These are phyloP conservation scores for Saccharomycopsis oosterbeekiorum DNA, from an alignment of 805 yeast species.

Conservation along the genomic window DNA sequence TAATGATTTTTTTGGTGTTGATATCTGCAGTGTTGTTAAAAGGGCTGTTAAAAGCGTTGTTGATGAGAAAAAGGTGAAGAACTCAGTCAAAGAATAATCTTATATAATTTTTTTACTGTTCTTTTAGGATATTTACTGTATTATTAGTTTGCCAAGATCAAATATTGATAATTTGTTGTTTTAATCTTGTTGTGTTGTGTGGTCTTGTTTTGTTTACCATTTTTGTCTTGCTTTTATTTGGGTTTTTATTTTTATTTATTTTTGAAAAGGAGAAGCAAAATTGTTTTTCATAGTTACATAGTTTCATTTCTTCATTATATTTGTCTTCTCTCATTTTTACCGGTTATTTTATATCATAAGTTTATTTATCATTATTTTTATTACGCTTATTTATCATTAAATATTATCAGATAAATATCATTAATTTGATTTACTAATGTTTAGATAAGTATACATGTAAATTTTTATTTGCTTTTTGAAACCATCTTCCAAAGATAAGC, in stretches of 20 bases:
- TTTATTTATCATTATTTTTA: neutral
- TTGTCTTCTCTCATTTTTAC: neutral
- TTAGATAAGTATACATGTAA: too few species aligned
- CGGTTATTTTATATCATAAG: neutral
- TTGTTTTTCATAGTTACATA: neutral
- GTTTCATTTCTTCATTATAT: neutral
- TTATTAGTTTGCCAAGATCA: conserved; percentile 24
- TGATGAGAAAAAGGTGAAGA: neutral
- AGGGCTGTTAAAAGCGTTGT: conserved; percentile 32
- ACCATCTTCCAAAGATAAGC: conserved; percentile 50
- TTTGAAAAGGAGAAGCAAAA: neutral
- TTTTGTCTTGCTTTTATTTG: conserved; percentile 1
- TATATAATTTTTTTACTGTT: neutral
- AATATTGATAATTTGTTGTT: neutral
- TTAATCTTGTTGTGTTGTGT: neutral
- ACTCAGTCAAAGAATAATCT: neutral
- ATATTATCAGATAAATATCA: neutral
- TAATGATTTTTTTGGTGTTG: conserved; percentile 49
- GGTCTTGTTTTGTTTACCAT: neutral
- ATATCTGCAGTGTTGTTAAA: conserved; percentile 39
- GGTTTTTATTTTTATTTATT: neutral
- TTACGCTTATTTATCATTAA: neutral
- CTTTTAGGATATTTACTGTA: neutral
- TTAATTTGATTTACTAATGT: neutral
- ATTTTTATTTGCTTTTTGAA: neutral